These are phyloP conservation scores for Boletus sp. DNA, from an alignment of 768 basidiomycete genomes.

Conservation along the genomic window DNA sequence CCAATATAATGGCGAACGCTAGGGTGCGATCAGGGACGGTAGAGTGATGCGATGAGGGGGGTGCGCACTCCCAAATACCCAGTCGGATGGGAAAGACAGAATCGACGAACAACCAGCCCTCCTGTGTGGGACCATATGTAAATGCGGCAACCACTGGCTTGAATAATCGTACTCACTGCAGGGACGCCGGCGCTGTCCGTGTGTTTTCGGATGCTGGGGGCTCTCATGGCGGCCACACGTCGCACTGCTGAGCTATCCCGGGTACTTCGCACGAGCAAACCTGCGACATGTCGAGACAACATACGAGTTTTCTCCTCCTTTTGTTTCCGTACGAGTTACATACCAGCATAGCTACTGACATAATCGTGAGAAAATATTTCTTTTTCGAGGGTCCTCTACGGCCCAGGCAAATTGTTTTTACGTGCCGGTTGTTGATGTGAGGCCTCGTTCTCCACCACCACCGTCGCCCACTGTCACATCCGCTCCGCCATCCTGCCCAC, in stretches of 20 bases:
- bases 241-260: not conserved
- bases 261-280: not conserved
- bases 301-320: conserved; percentile 1
- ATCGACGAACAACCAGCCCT: conserved; percentile 70
- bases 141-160: conserved; percentile 2
- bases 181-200: conserved; percentile 5
- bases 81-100: conserved; percentile 75
- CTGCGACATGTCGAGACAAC: conserved; percentile 14
- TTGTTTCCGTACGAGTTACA: too few relatives aligned
- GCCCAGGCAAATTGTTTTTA: conserved; percentile 24
- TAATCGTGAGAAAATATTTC: conserved; percentile 13
- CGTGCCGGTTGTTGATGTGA: conserved; percentile 8
- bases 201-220: not conserved
- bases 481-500: conserved; percentile 17
- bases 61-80: conserved; percentile 68
- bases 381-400: conserved; percentile 1
- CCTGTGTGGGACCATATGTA: conserved; percentile 24
- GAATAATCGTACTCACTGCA: conserved; percentile 17
- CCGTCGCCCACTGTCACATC: conserved; percentile 15
- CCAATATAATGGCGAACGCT: conserved; percentile 68
- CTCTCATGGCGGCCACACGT: not conserved
- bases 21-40: conserved; percentile 2
- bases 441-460: conserved; percentile 23
- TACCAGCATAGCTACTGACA: not conserved
- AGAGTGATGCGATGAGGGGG: not conserved